Evolutionary conservation across 352 stramenopile species (phyloP).

Genomic region (Globisporangium alternatum): DNA sequence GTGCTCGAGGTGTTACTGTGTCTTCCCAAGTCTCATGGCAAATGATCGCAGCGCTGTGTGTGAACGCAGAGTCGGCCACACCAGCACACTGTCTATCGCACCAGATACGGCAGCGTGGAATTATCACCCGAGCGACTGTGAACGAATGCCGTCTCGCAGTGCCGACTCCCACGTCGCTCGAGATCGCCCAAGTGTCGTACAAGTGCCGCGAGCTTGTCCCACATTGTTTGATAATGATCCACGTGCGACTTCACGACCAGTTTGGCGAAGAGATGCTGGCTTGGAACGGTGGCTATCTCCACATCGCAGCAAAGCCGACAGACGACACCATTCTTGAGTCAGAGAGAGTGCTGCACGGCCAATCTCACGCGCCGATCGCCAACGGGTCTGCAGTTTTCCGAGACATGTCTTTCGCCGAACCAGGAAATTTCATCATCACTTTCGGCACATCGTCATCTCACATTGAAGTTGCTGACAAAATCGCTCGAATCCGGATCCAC

Average conservation of each 20-base stretch:
- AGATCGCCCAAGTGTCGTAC: slow-evolving; percentile 47
- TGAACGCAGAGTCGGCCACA: slow-evolving; percentile 25
- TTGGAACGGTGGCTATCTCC: slow-evolving; percentile 25
- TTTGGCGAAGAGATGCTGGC: slow-evolving; percentile 40
- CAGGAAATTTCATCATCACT: slow-evolving; percentile 43
- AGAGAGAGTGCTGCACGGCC: slow-evolving; percentile 9
- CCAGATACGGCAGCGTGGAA: slow-evolving; percentile 23
- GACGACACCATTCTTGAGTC: neutral
- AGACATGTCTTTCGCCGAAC: slow-evolving; percentile 32
- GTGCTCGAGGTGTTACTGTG: slow-evolving; percentile 28
- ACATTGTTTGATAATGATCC: slow-evolving; percentile 37
- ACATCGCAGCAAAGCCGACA: slow-evolving; percentile 17
- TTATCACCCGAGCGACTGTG: slow-evolving; percentile 23
- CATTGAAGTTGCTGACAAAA: slow-evolving; percentile 20
- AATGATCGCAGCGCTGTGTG: slow-evolving; percentile 34
- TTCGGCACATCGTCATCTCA: slow-evolving; percentile 22
- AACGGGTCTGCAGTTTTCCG: slow-evolving; percentile 42
- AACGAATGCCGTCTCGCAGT: slow-evolving; percentile 29
- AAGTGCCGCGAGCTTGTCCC: slow-evolving; percentile 41
- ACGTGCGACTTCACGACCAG: slow-evolving; percentile 49
- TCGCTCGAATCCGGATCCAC: slow-evolving; percentile 43
- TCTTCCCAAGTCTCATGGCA: slow-evolving; percentile 29
- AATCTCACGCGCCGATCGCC: slow-evolving; percentile 17
- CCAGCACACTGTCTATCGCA: slow-evolving; percentile 46
- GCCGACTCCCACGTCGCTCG: slow-evolving; percentile 26